Evolutionary conservation across 2,329 filamentous ascomycete genomes (phyloP).

Genomic region (Aspergillus sp.): DNA sequence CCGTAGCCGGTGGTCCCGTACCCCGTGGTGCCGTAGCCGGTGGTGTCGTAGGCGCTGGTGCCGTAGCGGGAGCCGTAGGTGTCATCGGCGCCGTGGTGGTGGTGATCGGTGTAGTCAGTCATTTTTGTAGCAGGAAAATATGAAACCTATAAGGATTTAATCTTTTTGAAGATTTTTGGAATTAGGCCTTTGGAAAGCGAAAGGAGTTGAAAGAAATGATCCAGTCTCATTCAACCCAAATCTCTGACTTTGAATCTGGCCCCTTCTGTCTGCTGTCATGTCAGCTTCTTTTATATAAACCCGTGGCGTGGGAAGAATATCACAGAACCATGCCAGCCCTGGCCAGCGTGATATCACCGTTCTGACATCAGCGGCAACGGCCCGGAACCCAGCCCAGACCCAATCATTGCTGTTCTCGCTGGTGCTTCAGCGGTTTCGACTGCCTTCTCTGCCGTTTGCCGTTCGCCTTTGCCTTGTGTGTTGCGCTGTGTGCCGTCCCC

Average conservation of each 20-base stretch:
- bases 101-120: slow-evolving; percentile 10
- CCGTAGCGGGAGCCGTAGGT: slow-evolving; percentile 11
- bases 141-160: background rate
- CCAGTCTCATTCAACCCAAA: background rate
- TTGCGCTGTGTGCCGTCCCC: background rate
- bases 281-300: background rate
- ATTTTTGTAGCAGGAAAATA: background rate
- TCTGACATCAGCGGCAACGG: slow-evolving; percentile 1
- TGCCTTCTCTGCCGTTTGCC: background rate
- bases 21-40: slow-evolving; percentile 6
- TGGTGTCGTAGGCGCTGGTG: slow-evolving; percentile 2
- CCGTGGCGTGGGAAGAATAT: background rate
- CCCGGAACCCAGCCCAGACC: background rate
- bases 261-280: too few relatives aligned
- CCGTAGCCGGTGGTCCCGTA: slow-evolving; percentile 5
- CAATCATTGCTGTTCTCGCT: background rate
- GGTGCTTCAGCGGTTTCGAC: background rate
- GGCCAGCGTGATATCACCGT: background rate
- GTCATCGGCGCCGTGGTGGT: slow-evolving; percentile 5
- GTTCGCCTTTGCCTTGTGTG: background rate
- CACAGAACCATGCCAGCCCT: background rate
- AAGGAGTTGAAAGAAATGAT: background rate
- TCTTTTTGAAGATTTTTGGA: slow-evolving; percentile 1
- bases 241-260: background rate
- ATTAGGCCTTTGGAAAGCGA: background rate